Evolutionary conservation across 2,329 filamentous ascomycete genomes (phyloP).

Genomic region (Claviceps sp.): DNA sequence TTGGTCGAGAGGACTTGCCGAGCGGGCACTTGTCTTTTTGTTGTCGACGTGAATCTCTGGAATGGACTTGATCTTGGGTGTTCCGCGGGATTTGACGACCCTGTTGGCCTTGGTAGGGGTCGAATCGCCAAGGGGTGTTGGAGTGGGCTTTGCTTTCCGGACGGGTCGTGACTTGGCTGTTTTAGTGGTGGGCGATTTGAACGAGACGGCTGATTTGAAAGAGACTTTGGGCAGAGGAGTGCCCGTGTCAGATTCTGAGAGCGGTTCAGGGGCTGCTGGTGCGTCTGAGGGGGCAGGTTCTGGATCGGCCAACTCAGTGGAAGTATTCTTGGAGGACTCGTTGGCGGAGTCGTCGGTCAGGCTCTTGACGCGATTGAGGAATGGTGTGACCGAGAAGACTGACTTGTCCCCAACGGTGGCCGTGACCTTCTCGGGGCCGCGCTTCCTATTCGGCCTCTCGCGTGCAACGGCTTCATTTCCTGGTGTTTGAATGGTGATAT

Average conservation of each 20-base stretch:
- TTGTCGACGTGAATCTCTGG: slow-evolving; percentile 19
- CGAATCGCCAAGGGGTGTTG: slow-evolving; percentile 31
- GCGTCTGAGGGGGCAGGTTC: slow-evolving; percentile 12
- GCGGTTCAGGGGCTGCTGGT: background rate
- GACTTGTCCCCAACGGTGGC: slow-evolving; percentile 65
- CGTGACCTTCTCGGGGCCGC: slow-evolving; percentile 32
- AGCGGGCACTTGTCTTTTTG: slow-evolving; percentile 22
- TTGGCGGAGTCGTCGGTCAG: slow-evolving; percentile 27
- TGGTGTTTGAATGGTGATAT: slow-evolving; percentile 34
- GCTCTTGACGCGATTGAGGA: slow-evolving; percentile 62
- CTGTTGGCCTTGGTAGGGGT: slow-evolving; percentile 32
- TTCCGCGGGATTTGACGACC: slow-evolving; percentile 3
- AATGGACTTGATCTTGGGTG: slow-evolving; percentile 3
- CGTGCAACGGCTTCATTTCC: slow-evolving; percentile 27
- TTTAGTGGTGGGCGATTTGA: slow-evolving; percentile 4
- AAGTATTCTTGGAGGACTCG: slow-evolving; percentile 10
- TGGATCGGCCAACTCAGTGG: slow-evolving; percentile 16
- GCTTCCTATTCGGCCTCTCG: slow-evolving; percentile 40
- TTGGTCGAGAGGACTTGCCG: slow-evolving; percentile 14
- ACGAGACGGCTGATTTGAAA: slow-evolving; percentile 5
- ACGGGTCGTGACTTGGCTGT: slow-evolving; percentile 26
- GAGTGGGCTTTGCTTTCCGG: slow-evolving; percentile 25
- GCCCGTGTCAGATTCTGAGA: slow-evolving; percentile 15
- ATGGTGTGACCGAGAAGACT: slow-evolving; percentile 85
- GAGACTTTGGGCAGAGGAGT: slow-evolving; percentile 6